Percentiles rank a stretch among this genome's conserved stretches.
phyloP scores from a whole-genome alignment of 345 rosid species.

The Ceriops tagal region DNA sequence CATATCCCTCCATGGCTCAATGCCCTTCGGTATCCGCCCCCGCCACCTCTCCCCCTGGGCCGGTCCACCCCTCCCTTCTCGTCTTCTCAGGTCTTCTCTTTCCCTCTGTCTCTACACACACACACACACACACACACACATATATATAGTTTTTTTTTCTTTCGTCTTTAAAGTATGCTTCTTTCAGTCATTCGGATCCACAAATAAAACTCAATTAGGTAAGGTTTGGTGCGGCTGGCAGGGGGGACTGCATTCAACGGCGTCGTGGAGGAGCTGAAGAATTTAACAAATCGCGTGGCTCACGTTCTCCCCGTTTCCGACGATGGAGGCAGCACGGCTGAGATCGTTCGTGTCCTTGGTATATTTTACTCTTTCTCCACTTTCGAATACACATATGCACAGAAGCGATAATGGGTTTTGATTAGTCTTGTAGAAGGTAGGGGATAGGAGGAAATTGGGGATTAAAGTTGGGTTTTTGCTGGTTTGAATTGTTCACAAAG shows the following conservation, averaged over 20 bases:
- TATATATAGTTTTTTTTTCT: background rate
- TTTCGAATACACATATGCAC: too few relatives aligned
- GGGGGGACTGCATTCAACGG: slow-evolving; percentile 98
- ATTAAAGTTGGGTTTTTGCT: too few relatives aligned
- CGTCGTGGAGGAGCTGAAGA: slow-evolving; percentile 87
- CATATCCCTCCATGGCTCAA: slow-evolving; percentile 20
- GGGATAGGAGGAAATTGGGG: too few relatives aligned
- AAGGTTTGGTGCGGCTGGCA: slow-evolving; percentile 8
- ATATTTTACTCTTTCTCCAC: background rate
- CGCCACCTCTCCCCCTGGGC: slow-evolving; percentile 27
- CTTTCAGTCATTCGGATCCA: background rate
- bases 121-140: too few relatives aligned
- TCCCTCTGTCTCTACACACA: background rate
- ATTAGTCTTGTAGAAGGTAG: too few relatives aligned
- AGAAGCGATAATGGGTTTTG: too few relatives aligned
- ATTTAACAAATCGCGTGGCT: slow-evolving; percentile 71
- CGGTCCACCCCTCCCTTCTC: slow-evolving; percentile 62
- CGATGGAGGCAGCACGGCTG: slow-evolving; percentile 98
- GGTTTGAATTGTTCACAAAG: too few relatives aligned
- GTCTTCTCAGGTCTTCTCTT: slow-evolving; percentile 69
- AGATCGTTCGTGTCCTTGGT: slow-evolving; percentile 96
- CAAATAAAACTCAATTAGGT: background rate
- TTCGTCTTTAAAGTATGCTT: slow-evolving; percentile 5
- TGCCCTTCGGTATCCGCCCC: slow-evolving; percentile 11
- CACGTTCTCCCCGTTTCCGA: slow-evolving; percentile 96